Conservation (phyloP, 805 yeast species). For the Candida berthetii region DNA sequence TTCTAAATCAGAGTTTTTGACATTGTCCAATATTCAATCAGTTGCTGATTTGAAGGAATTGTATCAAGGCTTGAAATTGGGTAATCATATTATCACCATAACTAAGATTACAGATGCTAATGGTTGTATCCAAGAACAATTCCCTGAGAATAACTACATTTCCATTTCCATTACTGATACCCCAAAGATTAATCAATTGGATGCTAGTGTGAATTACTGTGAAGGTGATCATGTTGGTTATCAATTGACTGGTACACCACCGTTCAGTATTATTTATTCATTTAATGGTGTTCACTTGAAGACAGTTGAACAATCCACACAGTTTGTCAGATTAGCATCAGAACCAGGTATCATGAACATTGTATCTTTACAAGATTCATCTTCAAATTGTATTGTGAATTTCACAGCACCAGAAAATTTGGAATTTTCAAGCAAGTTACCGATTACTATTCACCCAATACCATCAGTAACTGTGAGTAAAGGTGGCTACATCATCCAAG, state of each 20-base stretch:
- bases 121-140: slow-evolving; percentile 54
- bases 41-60: slow-evolving; percentile 33
- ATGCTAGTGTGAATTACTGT: slow-evolving; percentile 54
- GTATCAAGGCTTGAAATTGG: slow-evolving; percentile 53
- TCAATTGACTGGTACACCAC: slow-evolving; percentile 71
- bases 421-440: slow-evolving; percentile 24
- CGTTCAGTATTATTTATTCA: slow-evolving; percentile 68
- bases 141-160: slow-evolving; percentile 36
- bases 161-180: slow-evolving; percentile 66
- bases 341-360: slow-evolving; percentile 74
- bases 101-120: slow-evolving; percentile 56
- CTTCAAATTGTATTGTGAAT: slow-evolving; percentile 65
- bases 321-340: slow-evolving; percentile 68
- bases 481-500: slow-evolving; percentile 70
- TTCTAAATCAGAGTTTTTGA: slow-evolving; percentile 42
- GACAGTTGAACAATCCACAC: slow-evolving; percentile 44
- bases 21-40: slow-evolving; percentile 35
- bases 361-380: slow-evolving; percentile 65
- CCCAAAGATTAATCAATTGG: slow-evolving; percentile 54
- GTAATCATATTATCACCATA: slow-evolving; percentile 60
- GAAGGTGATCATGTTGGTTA: slow-evolving; percentile 88
- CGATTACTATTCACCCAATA: slow-evolving; percentile 42
- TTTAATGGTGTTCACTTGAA: slow-evolving; percentile 59
- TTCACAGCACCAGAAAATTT: slow-evolving; percentile 34
- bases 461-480: slow-evolving; percentile 81